Conservation (phyloP, 108 stramenopile species). For the Mediolabrus comicus region DNA sequence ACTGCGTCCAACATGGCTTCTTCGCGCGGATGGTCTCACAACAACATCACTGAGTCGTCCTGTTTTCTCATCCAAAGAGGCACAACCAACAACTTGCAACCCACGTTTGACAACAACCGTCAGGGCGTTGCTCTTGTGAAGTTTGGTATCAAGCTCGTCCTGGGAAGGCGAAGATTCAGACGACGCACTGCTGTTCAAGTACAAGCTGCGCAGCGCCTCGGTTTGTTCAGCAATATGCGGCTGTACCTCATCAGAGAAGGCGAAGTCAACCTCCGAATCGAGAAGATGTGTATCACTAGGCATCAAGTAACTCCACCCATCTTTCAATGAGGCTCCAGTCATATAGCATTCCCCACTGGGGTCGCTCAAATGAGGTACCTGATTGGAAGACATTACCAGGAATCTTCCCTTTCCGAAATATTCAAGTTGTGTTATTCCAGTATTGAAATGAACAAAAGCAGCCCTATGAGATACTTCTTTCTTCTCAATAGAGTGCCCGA, state of each 20-base stretch:
- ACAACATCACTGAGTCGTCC: constrained; percentile 63
- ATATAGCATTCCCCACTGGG: constrained; percentile 29
- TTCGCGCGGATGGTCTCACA: constrained; percentile 59
- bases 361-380: constrained; percentile 55
- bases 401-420: constrained; percentile 79
- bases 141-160: neutral
- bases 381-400: constrained; percentile 66
- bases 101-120: constrained; percentile 71
- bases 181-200: constrained; percentile 31
- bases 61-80: constrained; percentile 54
- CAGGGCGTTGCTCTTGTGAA: constrained; percentile 14
- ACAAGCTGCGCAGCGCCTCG: constrained; percentile 52
- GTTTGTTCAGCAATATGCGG: constrained; percentile 59
- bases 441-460: constrained; percentile 79
- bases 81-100: constrained; percentile 71
- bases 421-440: constrained; percentile 75
- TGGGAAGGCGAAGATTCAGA: neutral
- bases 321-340: constrained; percentile 70
- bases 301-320: constrained; percentile 76
- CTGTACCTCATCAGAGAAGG: constrained; percentile 62
- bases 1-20: constrained; percentile 30
- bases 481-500: constrained; percentile 62
- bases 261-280: constrained; percentile 50
- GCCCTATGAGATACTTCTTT: constrained; percentile 62
- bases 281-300: constrained; percentile 46